Base-by-base conservation (phyloP, 2,329 filamentous ascomycete species). In the Calonectria pseudoturangicola region DNA sequence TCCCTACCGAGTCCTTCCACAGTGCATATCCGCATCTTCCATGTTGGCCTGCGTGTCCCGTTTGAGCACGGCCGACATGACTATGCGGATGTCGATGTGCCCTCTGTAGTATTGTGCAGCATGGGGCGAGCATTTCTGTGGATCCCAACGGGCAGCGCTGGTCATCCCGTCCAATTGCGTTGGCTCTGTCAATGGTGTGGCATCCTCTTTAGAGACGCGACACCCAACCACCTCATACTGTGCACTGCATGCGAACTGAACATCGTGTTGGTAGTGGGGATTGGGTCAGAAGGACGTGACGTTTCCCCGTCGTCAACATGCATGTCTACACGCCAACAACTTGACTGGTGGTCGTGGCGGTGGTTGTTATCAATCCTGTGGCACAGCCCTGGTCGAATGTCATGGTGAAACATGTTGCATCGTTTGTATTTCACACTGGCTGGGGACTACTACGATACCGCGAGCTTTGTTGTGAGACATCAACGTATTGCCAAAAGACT, bases 1-100 rank as follows among this genome's bases (percentile, higher is more conserved):
- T 81, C 79, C 76, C 79, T 79, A 76, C 81, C 79, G 77, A 77
- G 75, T 71, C 66, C 69, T 68, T 78, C 76, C 73, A 74, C 73
- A 58, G 62, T 66, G 51, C 60, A 69, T 72, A 69, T 72, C 70
- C 50, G 70, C 66, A 30, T 62, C 66, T 58, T 60, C 66, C 60
- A 70, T 69, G 66, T 39, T 43, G 51, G 25, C 33, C 43, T 68
- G 66, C 41, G 30, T 50, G 60, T 66, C 48, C 63, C 50, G 47
- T 62, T 71, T 43, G 62, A 62, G 62, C 60, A 39, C 30, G 18
- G 41, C 60, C 33, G 65, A 43, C 48, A 33, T 39, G 33, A 28
- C 43, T 58, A 69, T 66, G 60, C n/a, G 64, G 30, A 41, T 43
- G 48, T 33, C 36, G 69, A 68, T 39, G 54, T 58, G 54, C 66